Conservation (phyloP, 345 rosid species). For the Eucalyptus sideroxylon region DNA sequence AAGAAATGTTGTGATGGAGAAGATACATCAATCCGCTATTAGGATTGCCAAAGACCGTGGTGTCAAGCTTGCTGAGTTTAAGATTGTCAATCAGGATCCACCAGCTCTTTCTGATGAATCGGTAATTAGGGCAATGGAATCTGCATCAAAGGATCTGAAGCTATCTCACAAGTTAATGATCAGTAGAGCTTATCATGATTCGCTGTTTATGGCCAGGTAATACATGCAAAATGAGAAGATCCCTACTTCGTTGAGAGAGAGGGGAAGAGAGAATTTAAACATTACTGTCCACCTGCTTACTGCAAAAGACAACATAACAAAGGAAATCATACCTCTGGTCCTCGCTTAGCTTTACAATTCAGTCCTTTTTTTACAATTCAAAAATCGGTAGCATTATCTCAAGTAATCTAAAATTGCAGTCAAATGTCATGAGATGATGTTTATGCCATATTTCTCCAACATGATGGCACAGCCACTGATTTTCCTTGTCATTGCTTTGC, state of each 20-base stretch:
- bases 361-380: neutral
- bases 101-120: conserved; percentile 69
- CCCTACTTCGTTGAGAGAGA: neutral
- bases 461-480: neutral
- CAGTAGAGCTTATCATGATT: conserved; percentile 97
- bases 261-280: neutral
- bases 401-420: neutral
- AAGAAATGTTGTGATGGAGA: conserved; percentile 71
- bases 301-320: neutral
- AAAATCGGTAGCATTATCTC: neutral
- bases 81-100: conserved; percentile 89
- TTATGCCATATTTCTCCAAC: neutral
- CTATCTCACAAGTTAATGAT: conserved; percentile 73
- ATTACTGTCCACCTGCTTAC: neutral
- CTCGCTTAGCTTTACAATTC: neutral
- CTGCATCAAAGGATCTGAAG: conserved; percentile 59
- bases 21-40: conserved; percentile 57
- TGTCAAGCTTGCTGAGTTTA: conserved; percentile 63
- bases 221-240: neutral
- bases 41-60: conserved; percentile 53
- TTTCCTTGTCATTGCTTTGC: conserved; percentile 4
- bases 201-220: conserved; percentile 96
- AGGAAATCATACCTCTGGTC: neutral
- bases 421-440: neutral
- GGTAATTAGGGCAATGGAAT: conserved; percentile 53